Conservation (phyloP, 2,329 filamentous ascomycete species). For the Lojkania enalia region DNA sequence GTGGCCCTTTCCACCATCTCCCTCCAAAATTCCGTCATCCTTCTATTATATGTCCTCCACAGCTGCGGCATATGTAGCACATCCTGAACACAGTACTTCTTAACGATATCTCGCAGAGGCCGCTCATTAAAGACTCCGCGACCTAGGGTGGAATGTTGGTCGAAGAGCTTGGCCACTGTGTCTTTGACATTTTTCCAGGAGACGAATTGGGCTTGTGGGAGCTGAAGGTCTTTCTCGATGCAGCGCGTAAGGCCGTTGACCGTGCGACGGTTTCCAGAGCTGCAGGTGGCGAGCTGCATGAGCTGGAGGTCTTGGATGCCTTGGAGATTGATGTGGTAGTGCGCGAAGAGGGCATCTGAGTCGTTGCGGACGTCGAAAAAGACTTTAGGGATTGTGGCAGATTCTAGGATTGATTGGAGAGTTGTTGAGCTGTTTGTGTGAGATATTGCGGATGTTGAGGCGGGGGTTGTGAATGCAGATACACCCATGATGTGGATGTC, state of each 20-base stretch:
- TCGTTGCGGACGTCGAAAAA: constrained; percentile 1
- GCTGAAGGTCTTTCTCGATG: background rate
- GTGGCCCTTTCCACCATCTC: background rate
- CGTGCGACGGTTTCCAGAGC: background rate
- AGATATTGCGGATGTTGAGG: background rate
- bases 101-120: constrained; percentile 47
- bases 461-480: constrained; percentile 30
- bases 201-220: background rate
- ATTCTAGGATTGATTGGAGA: background rate
- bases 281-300: constrained; percentile 55
- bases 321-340: constrained; percentile 42
- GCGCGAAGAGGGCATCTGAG: background rate
- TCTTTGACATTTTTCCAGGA: background rate
- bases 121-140: constrained; percentile 55
- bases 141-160: constrained; percentile 46
- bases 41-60: background rate
- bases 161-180: constrained; percentile 8
- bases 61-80: constrained; percentile 48
- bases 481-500: constrained; percentile 48
- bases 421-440: background rate
- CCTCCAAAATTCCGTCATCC: background rate
- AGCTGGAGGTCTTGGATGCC: constrained; percentile 60
- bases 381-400: background rate
- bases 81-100: constrained; percentile 54
- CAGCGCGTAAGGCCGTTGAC: background rate